Percentiles rank a stretch among this genome's conserved stretches.
phyloP scores from a whole-genome alignment of 176 grass and related monocot species.

The Musa troglodytarum region DNA sequence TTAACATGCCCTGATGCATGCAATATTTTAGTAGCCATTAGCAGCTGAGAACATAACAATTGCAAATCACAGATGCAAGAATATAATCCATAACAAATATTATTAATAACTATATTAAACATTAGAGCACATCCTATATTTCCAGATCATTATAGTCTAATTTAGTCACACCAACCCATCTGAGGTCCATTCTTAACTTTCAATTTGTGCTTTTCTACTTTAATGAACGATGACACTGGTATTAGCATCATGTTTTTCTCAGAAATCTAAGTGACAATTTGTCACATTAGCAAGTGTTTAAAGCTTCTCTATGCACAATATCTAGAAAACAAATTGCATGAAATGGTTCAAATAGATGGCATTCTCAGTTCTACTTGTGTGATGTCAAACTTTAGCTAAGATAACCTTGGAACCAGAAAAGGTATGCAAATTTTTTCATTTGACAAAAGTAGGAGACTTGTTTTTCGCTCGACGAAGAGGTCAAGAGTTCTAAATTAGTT shows the following conservation, averaged over 20 bases:
- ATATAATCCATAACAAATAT: not conserved
- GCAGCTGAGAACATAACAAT: not conserved
- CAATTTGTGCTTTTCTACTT: not conserved
- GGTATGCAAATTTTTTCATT: not conserved
- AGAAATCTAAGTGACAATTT: not conserved
- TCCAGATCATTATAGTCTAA: not conserved
- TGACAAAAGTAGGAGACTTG: not conserved
- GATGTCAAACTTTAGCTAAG: not conserved
- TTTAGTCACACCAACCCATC: too few relatives aligned
- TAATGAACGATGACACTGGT: not conserved
- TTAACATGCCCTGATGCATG: too few relatives aligned
- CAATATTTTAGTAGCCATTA: too few relatives aligned
- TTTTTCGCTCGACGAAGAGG: not conserved
- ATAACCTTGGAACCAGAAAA: not conserved
- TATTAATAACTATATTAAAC: not conserved
- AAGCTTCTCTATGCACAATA: too few relatives aligned
- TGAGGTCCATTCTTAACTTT: not conserved
- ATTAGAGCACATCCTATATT: not conserved
- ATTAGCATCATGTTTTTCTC: not conserved
- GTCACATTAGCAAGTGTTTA: too few relatives aligned
- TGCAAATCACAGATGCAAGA: not conserved
- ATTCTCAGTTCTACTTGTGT: not conserved
- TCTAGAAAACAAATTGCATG: too few relatives aligned
- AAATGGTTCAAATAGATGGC: not conserved
- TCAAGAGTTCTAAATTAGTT: not conserved